phyloP scores from a whole-genome alignment of 805 yeast species.

The Candida argentea region DNA sequence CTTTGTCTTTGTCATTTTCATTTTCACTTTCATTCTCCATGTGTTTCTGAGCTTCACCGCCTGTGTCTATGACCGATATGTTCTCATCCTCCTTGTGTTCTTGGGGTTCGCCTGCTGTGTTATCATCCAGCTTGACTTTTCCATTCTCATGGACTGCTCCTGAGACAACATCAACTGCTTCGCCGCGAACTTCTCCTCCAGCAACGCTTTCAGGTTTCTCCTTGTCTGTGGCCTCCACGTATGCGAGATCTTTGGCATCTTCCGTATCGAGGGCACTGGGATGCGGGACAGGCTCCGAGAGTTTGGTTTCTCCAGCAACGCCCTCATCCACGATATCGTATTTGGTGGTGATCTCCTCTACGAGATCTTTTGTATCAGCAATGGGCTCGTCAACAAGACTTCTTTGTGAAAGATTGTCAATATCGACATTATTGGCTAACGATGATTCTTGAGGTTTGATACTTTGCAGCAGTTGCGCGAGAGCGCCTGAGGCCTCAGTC shows the following conservation, averaged over 20 bases:
- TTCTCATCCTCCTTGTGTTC: neutral
- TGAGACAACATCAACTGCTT: too few species aligned
- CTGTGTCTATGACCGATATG: too few species aligned
- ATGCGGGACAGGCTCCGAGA: neutral
- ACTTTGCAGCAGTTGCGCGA: too few species aligned
- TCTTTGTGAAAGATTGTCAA: too few species aligned
- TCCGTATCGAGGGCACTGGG: slow-evolving; percentile 1
- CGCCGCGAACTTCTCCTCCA: neutral
- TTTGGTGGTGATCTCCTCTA: too few species aligned
- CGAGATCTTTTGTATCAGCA: too few species aligned
- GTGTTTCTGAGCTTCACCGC: slow-evolving; percentile 1
- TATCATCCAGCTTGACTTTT: slow-evolving; percentile 1
- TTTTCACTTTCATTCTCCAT: slow-evolving; percentile 1
- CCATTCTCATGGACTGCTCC: slow-evolving; percentile 3
- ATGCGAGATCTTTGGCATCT: neutral
- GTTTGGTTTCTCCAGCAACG: neutral
- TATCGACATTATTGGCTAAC: too few species aligned
- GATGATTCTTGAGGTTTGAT: too few species aligned
- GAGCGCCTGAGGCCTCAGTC: too few species aligned
- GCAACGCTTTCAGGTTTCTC: slow-evolving; percentile 1
- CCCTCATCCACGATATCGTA: too few species aligned
- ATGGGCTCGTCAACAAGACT: too few species aligned
- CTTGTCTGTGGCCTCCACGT: neutral
- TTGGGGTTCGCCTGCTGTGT: slow-evolving; percentile 1
- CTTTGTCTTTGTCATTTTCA: slow-evolving; percentile 1